phyloP scores from a whole-genome alignment of 768 basidiomycete genomes.

The Mycena belliarum region DNA sequence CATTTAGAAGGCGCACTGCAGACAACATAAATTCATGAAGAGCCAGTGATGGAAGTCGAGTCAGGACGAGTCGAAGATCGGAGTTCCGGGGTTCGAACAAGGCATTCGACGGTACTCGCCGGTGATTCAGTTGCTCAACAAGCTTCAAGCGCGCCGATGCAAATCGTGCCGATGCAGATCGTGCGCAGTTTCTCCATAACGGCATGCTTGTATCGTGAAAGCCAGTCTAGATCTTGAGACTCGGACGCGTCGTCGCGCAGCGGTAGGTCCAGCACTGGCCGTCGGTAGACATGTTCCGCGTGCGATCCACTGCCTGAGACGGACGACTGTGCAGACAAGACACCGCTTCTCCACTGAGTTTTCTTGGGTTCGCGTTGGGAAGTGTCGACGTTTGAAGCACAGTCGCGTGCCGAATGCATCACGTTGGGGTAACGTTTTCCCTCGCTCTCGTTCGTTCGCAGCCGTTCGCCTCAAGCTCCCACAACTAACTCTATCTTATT shows the following conservation, averaged over 20 bases:
- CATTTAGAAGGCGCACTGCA: constrained; percentile 27
- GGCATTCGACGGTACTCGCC: background rate
- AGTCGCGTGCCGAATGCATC: background rate
- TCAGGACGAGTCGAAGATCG: constrained; percentile 13
- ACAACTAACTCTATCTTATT: too few relatives aligned
- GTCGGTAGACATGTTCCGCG: constrained; percentile 11
- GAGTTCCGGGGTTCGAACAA: constrained; percentile 15
- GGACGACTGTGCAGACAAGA: background rate
- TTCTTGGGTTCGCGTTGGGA: constrained; percentile 8
- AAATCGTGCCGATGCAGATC: constrained; percentile 10
- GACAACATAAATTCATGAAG: constrained; percentile 15
- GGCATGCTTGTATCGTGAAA: constrained; percentile 7
- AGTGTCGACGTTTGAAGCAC: background rate
- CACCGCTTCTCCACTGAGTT: background rate
- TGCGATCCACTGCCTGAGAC: constrained; percentile 10
- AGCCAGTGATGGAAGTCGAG: constrained; percentile 17
- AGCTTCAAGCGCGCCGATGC: constrained; percentile 10
- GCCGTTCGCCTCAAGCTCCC: too few relatives aligned
- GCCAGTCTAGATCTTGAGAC: background rate
- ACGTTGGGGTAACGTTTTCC: background rate
- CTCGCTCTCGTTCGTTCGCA: too few relatives aligned
- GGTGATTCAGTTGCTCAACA: constrained; percentile 13
- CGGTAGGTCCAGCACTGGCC: background rate
- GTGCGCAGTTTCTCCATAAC: background rate
- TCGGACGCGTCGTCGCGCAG: background rate